Evolutionary conservation across 148 eudicot genomes (phyloP), one percentile per base, ranked within the genome.

Genomic region (Salicornia ramosissima): DNA sequence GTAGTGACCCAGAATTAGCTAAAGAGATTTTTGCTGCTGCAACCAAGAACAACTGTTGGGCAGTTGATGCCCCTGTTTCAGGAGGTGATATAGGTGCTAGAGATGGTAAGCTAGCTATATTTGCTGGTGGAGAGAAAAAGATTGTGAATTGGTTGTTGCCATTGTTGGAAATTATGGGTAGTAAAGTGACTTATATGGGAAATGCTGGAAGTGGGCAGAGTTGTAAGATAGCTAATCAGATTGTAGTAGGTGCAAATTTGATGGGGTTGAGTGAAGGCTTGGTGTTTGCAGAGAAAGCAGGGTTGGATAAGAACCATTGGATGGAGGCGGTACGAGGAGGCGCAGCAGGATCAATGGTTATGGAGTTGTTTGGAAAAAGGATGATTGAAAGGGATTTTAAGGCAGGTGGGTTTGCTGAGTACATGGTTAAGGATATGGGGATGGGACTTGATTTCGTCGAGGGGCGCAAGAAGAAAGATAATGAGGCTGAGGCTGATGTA

Each of bases 361-460:
- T 92, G 96, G 98, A 88, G 80, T 65, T 92, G 69, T 92, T 85
- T 70, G 96, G 98, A 34, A 63, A 79, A 61, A 82, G 96, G 79
- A 90, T 92, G 85, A 78, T 90, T 25, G 83, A 55, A 45, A 84
- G 84, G 81, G 96, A 92, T 59, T 92, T 85, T 69, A 80, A 57
- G 76, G 84, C 96, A 0, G 98, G 98, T 42, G 98, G 90, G 66
- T 88, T 92, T 79, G 87, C 85, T 10, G 91, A 92, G 83, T 92
- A 92, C 46, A 90, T 92, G 90, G 90, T 92, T 65, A 92, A 92
- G 82, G 96, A 92, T 45, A 78, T 92, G 91, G 96, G 97, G 16
- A 87, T 90, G 97, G 96, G 88, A 31, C 80, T 86, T 39, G 82
- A 92, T 79, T 83, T 81, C 61, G 88, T 70, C 58, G 90, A 73